Base-by-base conservation (phyloP, 1,284 basidiomycete species). In the Pascua sp. region DNA sequence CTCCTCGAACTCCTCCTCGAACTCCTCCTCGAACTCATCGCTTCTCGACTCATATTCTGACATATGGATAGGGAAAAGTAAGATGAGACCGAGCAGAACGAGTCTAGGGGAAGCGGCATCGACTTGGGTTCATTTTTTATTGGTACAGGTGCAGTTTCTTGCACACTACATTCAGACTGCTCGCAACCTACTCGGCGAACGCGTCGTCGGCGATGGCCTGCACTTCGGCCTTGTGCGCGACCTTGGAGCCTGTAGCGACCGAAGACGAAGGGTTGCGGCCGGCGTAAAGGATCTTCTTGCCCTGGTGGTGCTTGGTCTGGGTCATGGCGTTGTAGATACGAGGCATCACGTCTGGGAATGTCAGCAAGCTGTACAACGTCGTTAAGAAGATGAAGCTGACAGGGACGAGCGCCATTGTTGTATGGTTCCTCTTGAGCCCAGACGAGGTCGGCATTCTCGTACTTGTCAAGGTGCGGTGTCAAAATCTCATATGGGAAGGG, bases 401-500 rank as follows among this genome's bases (percentile, higher is more conserved):
- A n/a, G n/a, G n/a, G n/a, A n/a, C n/a, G n/a, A n/a, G n/a, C 87
- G 66, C 91, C 91, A 67, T 90, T 91, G 82, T 97, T 97, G 61
- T 96, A 77, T 8, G 92, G 92, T 77, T 78, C 76, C 59, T 86
- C 86, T 80, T 97, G 94, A 69, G 88, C 90, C 90, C 91, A 97
- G 53, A 91, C 80, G 45, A 96, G 76, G 65, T 90, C 88, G 36
- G 93, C 91, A 75, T 98, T 96, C 63, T 93, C 91, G 81, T 97
- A 98, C 79, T 86, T 87, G 81, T 98, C 95, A 42, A 97, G 82
- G 75, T 94, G 89, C 32, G 90, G 86, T 24, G 88, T 91, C 64
- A 91, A 86, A 55, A 91, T 78, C 69, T 97, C 93, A 75, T 98
- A 98, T 49, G 96, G 94, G 83, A 98, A 89, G 1, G 95, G 96